Conservation (phyloP, 805 yeast genomes). For the Saturnispora bothae region DNA sequence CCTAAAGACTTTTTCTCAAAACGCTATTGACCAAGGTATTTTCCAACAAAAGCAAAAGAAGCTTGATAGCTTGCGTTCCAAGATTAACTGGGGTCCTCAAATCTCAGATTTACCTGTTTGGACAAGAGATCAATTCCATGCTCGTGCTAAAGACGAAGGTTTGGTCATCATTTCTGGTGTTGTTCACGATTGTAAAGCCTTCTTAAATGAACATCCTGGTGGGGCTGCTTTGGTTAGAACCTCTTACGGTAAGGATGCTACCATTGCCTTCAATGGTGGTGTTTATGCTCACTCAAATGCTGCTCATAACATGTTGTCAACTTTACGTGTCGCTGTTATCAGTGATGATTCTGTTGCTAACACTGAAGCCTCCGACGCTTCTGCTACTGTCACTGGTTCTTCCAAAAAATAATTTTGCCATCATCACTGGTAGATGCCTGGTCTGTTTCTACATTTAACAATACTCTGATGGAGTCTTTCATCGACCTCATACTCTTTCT, state of each 20-base stretch:
- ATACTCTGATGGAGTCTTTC: too few relatives aligned
- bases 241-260: constrained; percentile 72
- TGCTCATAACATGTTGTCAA: constrained; percentile 72
- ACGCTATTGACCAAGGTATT: constrained; percentile 74
- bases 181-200: constrained; percentile 62
- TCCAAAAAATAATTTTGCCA: constrained; percentile 7
- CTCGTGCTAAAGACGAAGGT: constrained; percentile 42
- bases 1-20: constrained; percentile 66
- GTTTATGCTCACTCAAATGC: constrained; percentile 81
- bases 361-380: constrained; percentile 41
- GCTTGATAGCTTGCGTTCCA: constrained; percentile 49
- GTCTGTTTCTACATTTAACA: too few relatives aligned
- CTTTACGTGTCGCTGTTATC: constrained; percentile 73
- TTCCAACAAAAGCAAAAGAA: constrained; percentile 79
- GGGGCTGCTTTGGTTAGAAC: constrained; percentile 64
- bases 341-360: constrained; percentile 56
- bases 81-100: constrained; percentile 68
- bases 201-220: constrained; percentile 75
- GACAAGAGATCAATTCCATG: constrained; percentile 53
- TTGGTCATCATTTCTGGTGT: constrained; percentile 67
- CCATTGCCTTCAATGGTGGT: constrained; percentile 77
- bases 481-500: too few relatives aligned
- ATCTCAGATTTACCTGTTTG: constrained; percentile 60
- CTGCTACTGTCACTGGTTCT: too few relatives aligned
- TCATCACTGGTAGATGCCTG: background rate